Conservation (phyloP, 2,329 filamentous ascomycete species). For the Talaromyces albobiverticillius region DNA sequence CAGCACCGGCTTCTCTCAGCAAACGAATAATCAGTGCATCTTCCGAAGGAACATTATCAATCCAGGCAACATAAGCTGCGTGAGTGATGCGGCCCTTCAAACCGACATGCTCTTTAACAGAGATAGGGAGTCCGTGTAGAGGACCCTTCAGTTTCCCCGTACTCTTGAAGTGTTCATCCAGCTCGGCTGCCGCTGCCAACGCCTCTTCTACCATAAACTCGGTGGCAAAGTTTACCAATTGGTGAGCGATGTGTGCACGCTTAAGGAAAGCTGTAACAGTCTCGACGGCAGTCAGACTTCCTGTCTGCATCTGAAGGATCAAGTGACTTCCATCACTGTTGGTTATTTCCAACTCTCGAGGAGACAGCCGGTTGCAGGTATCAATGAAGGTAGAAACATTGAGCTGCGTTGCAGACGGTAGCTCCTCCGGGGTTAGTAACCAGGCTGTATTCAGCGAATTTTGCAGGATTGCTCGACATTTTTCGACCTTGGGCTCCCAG, state of each 20-base stretch:
- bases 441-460: too few relatives aligned
- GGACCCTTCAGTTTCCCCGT: conserved; percentile 37
- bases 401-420: too few relatives aligned
- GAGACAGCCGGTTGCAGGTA: not conserved
- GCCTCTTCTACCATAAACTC: conserved; percentile 35
- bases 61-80: conserved; percentile 37
- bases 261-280: conserved; percentile 33
- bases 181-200: not conserved
- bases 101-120: conserved; percentile 57
- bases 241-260: conserved; percentile 31
- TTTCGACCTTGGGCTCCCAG: too few relatives aligned
- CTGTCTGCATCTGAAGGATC: conserved; percentile 23
- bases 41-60: conserved; percentile 15
- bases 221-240: conserved; percentile 37
- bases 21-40: conserved; percentile 33
- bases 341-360: conserved; percentile 1
- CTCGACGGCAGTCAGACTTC: conserved; percentile 29
- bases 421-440: too few relatives aligned
- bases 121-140: conserved; percentile 51
- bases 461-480: too few relatives aligned
- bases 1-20: conserved; percentile 36
- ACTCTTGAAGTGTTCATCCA: not conserved
- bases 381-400: too few relatives aligned
- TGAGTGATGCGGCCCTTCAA: too few relatives aligned
- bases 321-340: not conserved